Conservation (phyloP, 2,329 filamentous ascomycete genomes). For the Penicillium sp. region DNA sequence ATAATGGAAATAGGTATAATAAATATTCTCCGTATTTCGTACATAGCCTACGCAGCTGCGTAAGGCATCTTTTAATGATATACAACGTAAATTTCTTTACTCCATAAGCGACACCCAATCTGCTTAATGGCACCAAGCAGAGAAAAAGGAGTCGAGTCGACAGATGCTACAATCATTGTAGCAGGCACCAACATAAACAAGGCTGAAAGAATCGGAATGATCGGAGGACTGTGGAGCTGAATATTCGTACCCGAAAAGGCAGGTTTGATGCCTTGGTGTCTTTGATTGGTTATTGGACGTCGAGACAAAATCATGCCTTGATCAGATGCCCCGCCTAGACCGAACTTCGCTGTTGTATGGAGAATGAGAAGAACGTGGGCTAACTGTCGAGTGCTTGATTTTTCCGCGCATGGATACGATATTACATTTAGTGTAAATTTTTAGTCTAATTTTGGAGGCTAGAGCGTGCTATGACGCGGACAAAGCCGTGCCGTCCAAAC, state of each 20-base stretch:
- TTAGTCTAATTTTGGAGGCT: background rate
- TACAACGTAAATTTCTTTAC: too few species aligned
- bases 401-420: background rate
- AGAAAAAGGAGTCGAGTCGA: background rate
- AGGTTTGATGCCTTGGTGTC: background rate
- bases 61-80: too few species aligned
- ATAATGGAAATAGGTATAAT: too few species aligned
- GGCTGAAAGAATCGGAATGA: background rate
- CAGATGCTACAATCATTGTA: background rate
- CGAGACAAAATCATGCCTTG: background rate
- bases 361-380: background rate
- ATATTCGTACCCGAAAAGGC: background rate
- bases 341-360: background rate
- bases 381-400: background rate
- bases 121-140: too few species aligned
- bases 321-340: background rate
- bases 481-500: background rate
- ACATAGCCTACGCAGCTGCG: too few species aligned
- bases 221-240: background rate
- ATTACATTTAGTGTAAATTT: background rate
- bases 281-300: background rate
- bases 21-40: too few species aligned
- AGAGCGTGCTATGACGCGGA: conserved; percentile 17
- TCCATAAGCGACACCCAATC: background rate
- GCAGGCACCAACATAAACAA: background rate